phyloP scores from a whole-genome alignment of 2,329 filamentous ascomycete genomes.

The Colletotrichum paranaense region DNA sequence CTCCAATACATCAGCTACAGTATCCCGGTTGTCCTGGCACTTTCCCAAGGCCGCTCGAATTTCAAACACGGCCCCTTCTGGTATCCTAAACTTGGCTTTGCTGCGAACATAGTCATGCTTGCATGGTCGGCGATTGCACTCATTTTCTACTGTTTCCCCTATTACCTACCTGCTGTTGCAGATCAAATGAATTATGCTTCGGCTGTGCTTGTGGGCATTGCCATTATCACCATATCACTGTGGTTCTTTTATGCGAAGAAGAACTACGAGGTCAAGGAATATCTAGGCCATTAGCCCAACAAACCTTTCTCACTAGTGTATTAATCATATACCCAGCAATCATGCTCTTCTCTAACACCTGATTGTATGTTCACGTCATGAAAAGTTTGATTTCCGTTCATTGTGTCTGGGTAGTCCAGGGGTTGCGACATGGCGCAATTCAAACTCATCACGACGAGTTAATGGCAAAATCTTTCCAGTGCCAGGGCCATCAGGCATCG shows the following conservation, averaged over 20 bases:
- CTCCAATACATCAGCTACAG: neutral
- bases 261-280: neutral
- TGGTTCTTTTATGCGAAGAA: neutral
- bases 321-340: neutral
- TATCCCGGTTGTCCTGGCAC: neutral
- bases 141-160: neutral
- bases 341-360: too few species aligned
- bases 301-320: neutral
- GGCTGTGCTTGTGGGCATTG: neutral
- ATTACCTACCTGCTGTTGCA: neutral
- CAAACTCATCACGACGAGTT: too few species aligned
- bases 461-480: too few species aligned
- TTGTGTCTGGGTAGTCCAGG: too few species aligned
- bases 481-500: too few species aligned
- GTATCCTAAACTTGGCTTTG: neutral
- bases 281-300: neutral
- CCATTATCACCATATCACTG: neutral
- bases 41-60: neutral
- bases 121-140: neutral
- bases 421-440: too few species aligned
- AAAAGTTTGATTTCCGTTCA: too few species aligned
- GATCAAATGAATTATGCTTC: neutral
- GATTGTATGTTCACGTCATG: too few species aligned
- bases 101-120: neutral
- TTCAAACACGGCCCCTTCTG: neutral